Conservation (phyloP, 768 basidiomycete species). For the Pluteus cervinus region DNA sequence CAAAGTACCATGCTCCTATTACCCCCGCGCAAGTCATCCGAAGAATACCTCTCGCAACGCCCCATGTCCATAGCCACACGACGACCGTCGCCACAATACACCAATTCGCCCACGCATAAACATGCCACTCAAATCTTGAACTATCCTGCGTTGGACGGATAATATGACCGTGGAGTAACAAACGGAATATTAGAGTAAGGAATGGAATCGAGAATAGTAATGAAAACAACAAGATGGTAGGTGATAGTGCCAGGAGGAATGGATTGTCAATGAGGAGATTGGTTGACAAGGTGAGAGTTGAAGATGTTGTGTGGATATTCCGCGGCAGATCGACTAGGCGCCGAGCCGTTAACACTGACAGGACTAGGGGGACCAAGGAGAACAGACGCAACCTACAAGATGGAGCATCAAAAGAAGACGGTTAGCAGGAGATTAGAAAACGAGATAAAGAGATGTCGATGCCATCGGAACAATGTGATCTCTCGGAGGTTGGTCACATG, state of each 20-base stretch:
- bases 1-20: conserved; percentile 90
- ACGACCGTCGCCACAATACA: conserved; percentile 44
- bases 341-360: conserved; percentile 67
- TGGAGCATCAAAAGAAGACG: neutral
- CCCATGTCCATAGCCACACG: conserved; percentile 72
- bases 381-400: conserved; percentile 64
- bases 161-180: conserved; percentile 63
- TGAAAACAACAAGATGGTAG: conserved; percentile 59
- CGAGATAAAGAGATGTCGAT: too few species aligned
- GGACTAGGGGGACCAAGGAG: conserved; percentile 63
- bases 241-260: conserved; percentile 70
- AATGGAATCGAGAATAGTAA: conserved; percentile 76
- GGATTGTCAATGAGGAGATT: conserved; percentile 66
- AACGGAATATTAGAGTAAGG: conserved; percentile 69
- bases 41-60: conserved; percentile 73
- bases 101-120: conserved; percentile 35
- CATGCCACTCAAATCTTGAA: conserved; percentile 32
- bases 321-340: conserved; percentile 68
- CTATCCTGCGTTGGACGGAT: conserved; percentile 14
- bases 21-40: conserved; percentile 76
- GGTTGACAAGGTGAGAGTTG: conserved; percentile 54
- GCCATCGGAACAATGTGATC: too few species aligned
- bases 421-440: too few species aligned
- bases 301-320: conserved; percentile 61
- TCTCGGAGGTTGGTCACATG: too few species aligned